Evolutionary conservation across 1,284 basidiomycete species (phyloP).

Genomic region (Cerrena zonata): DNA sequence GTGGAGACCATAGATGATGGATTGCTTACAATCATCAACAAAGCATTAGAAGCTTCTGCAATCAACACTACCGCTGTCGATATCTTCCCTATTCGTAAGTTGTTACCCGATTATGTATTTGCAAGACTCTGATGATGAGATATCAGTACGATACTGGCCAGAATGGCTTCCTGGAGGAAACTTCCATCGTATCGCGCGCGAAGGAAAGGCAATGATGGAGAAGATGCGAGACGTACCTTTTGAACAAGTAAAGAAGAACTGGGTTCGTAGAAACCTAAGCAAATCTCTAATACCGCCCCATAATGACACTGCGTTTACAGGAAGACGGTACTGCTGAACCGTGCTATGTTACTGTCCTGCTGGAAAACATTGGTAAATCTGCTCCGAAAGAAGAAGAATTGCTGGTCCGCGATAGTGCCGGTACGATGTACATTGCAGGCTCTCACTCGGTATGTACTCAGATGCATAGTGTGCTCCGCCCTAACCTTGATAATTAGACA

Average conservation of each 20-base stretch:
- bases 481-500: slow-evolving; percentile 4
- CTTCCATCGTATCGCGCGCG: background rate
- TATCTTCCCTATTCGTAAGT: background rate
- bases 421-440: slow-evolving; percentile 1
- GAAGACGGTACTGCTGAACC: background rate
- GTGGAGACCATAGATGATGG: background rate
- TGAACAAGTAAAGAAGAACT: background rate
- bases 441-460: background rate
- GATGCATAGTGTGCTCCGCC: background rate
- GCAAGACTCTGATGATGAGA: background rate
- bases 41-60: background rate
- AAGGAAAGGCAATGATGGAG: background rate
- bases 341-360: background rate
- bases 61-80: background rate
- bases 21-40: background rate
- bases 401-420: background rate
- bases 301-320: background rate
- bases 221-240: background rate
- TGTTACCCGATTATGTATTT: background rate
- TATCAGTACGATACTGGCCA: background rate
- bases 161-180: background rate
- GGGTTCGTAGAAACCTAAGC: background rate
- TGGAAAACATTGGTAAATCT: background rate
- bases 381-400: background rate
- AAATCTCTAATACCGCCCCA: background rate